Evolutionary conservation across 371 early-diverging fungal genomes (phyloP).

Genomic region (Saksenaea oblongispora): DNA sequence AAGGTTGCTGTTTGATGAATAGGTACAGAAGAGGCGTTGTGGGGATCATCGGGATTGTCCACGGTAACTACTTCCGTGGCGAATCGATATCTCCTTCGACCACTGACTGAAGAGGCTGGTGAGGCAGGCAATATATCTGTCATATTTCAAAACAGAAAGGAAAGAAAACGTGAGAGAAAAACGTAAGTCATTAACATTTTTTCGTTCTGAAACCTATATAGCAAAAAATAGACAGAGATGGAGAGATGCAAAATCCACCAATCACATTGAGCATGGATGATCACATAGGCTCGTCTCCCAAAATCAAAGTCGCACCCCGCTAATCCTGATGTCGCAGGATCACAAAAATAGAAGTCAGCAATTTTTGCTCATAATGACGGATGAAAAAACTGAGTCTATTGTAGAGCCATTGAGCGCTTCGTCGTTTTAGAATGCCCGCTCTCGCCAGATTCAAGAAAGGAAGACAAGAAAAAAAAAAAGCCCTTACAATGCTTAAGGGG

Average conservation of each 20-base stretch:
- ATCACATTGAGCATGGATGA: constrained; percentile 1
- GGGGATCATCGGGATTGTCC: constrained; percentile 81
- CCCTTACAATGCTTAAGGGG: too few relatives aligned
- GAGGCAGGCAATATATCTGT: constrained; percentile 30
- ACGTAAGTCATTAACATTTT: background rate
- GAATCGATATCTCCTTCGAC: constrained; percentile 67
- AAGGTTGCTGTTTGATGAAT: constrained; percentile 98
- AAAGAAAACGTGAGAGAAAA: constrained; percentile 10
- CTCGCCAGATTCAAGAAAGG: too few relatives aligned
- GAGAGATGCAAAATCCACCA: background rate
- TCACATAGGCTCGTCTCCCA: too few relatives aligned
- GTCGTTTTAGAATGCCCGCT: too few relatives aligned
- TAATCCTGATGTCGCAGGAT: too few relatives aligned
- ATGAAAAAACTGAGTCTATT: too few relatives aligned
- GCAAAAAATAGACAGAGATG: background rate
- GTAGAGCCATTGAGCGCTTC: too few relatives aligned
- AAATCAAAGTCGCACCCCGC: too few relatives aligned
- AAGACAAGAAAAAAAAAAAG: too few relatives aligned
- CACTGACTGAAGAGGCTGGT: constrained; percentile 38
- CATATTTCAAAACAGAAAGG: constrained; percentile 14
- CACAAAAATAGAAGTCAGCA: too few relatives aligned
- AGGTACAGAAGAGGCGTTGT: constrained; percentile 90
- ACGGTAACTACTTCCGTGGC: constrained; percentile 90
- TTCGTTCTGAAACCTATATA: background rate
- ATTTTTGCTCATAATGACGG: too few relatives aligned